Evolutionary conservation across 169 alveolate species (phyloP).

Genomic region (Eimeria sp.): DNA sequence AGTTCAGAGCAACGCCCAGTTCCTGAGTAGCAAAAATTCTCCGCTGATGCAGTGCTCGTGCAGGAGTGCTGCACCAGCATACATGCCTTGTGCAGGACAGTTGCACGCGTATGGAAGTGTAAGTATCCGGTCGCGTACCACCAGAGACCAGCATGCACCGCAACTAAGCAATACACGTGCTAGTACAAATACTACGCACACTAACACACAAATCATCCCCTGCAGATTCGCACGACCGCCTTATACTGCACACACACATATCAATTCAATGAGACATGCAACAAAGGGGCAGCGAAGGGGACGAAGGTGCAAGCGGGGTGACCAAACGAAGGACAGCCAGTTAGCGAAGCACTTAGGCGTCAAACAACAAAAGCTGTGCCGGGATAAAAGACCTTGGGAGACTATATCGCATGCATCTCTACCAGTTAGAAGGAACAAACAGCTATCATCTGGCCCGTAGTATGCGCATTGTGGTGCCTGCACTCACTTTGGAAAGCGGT

Average conservation of each 20-base stretch:
- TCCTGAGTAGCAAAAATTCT: background rate
- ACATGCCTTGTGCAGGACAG: background rate
- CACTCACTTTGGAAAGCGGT: conserved; percentile 15
- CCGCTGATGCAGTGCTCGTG: background rate
- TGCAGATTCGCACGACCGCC: background rate
- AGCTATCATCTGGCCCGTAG: background rate
- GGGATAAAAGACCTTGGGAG: background rate
- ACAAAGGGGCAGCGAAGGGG: background rate
- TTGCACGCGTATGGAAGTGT: background rate
- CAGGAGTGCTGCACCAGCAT: background rate
- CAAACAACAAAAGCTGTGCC: background rate
- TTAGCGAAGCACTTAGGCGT: background rate
- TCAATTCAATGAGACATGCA: background rate
- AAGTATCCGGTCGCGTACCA: background rate
- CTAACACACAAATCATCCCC: background rate
- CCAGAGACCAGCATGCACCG: background rate
- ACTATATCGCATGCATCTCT: background rate
- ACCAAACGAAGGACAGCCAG: background rate
- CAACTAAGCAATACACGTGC: background rate
- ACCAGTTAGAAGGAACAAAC: background rate
- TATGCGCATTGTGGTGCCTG: background rate
- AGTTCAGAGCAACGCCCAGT: background rate
- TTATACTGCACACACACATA: background rate
- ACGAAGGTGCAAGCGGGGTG: background rate
- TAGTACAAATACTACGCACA: background rate